Percentiles rank a stretch among this genome's conserved stretches.
These are phyloP conservation scores for Saturnispora sekii DNA, from an alignment of 805 yeast species.

Conservation along the genomic window DNA sequence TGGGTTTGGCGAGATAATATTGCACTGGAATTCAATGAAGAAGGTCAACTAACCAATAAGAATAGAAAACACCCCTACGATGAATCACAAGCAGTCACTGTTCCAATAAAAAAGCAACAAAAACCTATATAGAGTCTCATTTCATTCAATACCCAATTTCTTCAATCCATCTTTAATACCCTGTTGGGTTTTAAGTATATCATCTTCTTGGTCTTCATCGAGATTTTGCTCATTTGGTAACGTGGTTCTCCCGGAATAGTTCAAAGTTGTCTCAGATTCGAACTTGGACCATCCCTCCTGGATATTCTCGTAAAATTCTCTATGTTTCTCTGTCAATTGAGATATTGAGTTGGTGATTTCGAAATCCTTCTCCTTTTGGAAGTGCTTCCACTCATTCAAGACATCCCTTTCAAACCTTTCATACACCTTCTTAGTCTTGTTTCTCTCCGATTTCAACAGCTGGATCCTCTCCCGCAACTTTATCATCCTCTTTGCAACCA, in stretches of 20 bases:
- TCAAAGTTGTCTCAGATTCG: slow-evolving; percentile 6
- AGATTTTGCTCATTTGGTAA: slow-evolving; percentile 11
- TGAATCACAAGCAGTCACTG: neutral
- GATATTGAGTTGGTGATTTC: slow-evolving; percentile 68
- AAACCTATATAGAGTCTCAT: neutral
- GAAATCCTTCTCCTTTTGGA: slow-evolving; percentile 69
- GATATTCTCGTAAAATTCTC: slow-evolving; percentile 59
- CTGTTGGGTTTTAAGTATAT: slow-evolving; percentile 20
- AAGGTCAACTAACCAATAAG: slow-evolving; percentile 6
- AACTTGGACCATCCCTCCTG: slow-evolving; percentile 58
- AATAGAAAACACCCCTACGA: neutral
- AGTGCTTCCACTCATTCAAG: slow-evolving; percentile 46
- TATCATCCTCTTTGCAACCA: slow-evolving; percentile 35
- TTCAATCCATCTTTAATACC: slow-evolving; percentile 14
- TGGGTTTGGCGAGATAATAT: slow-evolving; percentile 19
- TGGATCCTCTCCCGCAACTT: slow-evolving; percentile 32
- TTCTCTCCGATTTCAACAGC: slow-evolving; percentile 37
- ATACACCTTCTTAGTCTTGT: slow-evolving; percentile 34
- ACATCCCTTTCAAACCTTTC: slow-evolving; percentile 37
- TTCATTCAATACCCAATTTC: slow-evolving; percentile 8
- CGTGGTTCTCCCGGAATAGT: no score
- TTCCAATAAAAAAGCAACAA: neutral
- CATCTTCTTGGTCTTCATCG: slow-evolving; percentile 18
- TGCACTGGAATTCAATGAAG: slow-evolving; percentile 18
- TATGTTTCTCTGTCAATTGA: slow-evolving; percentile 67